Percentiles rank a stretch among this genome's conserved stretches.
phyloP scores from a whole-genome alignment of 2,329 filamentous ascomycete species.

The Biscogniauxia sp. region DNA sequence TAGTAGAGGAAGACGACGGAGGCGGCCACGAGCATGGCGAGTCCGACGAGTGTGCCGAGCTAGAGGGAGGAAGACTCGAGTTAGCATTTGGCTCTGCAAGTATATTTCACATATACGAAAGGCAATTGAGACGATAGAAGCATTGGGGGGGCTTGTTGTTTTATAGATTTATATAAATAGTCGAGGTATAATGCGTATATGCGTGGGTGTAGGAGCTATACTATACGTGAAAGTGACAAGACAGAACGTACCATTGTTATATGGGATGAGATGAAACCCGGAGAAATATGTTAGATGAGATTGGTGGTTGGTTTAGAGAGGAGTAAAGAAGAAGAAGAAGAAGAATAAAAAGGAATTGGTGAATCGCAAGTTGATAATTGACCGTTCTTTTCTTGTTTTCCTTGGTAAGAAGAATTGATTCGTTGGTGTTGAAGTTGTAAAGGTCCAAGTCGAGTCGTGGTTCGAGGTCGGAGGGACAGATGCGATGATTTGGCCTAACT shows the following conservation, averaged over 20 bases:
- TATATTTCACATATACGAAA: no score
- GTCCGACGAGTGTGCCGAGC: conserved; percentile 81
- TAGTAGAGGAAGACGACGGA: conserved; percentile 77
- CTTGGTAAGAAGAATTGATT: no score
- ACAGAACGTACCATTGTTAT: not conserved
- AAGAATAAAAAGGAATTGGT: no score
- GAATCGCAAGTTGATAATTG: not conserved
- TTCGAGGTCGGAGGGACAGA: not conserved
- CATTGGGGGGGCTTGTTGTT: not conserved
- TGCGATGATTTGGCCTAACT: not conserved
- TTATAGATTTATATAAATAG: not conserved
- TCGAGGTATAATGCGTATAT: no score
- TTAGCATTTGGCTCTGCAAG: conserved; percentile 4
- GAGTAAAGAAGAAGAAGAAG: not conserved
- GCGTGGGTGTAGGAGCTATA: not conserved
- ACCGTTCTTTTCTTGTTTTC: not conserved
- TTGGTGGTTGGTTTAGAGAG: not conserved
- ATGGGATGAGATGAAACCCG: not conserved
- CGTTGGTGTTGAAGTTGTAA: not conserved
- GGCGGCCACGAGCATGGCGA: conserved; percentile 67
- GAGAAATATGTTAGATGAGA: not conserved
- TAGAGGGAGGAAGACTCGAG: conserved; percentile 37
- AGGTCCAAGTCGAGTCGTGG: not conserved
- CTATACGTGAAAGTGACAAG: not conserved
- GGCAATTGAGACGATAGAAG: not conserved